Evolutionary conservation across 768 basidiomycete species (phyloP), one percentile per base, ranked within the genome.

Genomic region (Suillus fuscotomentosus): DNA sequence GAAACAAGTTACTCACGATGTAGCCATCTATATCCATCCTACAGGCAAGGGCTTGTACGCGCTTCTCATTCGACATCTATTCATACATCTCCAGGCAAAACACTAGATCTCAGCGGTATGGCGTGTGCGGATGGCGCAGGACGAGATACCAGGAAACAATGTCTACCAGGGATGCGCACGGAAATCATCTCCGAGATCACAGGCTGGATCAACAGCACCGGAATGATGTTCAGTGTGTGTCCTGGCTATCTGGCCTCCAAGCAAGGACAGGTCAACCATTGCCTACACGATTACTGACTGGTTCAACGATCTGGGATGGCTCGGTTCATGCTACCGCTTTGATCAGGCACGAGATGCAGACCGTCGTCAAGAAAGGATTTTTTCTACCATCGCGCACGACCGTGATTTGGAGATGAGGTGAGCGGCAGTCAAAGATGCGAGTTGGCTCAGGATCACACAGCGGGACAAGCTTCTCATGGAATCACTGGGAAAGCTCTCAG

Each of bases 141-240:
- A 22, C 13, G 11, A 22, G 48, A 50, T 24, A 50, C 48, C 1
- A 7, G 48, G 36, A 48, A 60, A 34, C 27, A 11, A 54, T 75
- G 72, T 48, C 64, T 71, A 14, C 31, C 59, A 3, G 67, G 65
- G 3, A 77, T 74, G 1, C 70, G 72, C 6, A 17, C 42, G 27
- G 65, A 61, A 15, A 67, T 76, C 20, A 63, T 75, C 48, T 66
- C 70, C 27, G 68, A 70, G 17, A 72, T 77, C 41, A 61, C 56
- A 31, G 43, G 64, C 22, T 77, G 75, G 75, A 50, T 65, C 20
- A 63, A 68, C 53, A 50, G 67, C 47, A 54, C 60, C 8, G 34
- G 60, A 57, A 38, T 11, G 47, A 62, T 34, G 43, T 60, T 38
- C 39, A 56, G 31, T 53, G 61, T 24, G 22, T 50, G 13, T 11